Base-by-base conservation (phyloP, 805 yeast species). In the Wickerhamiella azymoides region DNA sequence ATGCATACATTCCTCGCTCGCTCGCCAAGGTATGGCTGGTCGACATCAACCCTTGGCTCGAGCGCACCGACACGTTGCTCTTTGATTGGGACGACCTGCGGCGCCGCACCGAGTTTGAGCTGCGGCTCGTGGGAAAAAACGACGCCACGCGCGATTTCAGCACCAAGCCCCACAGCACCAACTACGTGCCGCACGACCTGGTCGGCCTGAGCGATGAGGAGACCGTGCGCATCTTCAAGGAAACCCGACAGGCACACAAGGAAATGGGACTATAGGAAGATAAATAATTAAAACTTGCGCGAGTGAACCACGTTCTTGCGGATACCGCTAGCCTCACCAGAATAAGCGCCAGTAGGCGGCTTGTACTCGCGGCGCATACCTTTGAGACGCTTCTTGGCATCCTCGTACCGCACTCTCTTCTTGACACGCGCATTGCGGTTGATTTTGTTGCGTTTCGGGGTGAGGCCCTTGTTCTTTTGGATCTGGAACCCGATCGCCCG, bases 321-420 rank as follows among this genome's bases (percentile, higher is more conserved):
- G 62, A 92, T 92, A 84, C 98, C 98, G 16, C 96, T 86, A 68
- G 77, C 73, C 63, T 92, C 98, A 65, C 98, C 98, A 52, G 73
- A 80, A 63, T 92, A 92, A 2, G 94, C 79, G 52, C 85, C 82
- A 50, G 75, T 69, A 43, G 76, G 84, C 16, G 70, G 69, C 55
- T 79, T 73, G 70, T 80, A 86, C n/a, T 86, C 96, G 46, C 84
- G 84, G 63, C 95, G 80, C 52, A 84, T 81, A 45, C 94, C 82
- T 60, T 79, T 79, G 64, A 92, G 80, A 64, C 85, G 85, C 84
- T 85, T 89, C 69, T 85, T 79, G 25, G 98, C 98, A 62, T 76
- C 73, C 52, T 85, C 97, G 69, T 83, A 92, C 76, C 84, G 84
- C 78, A 79, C 84, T 73, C 98, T 82, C 93, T 89, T 92, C 74